Evolutionary conservation across 768 basidiomycete species (phyloP).

Genomic region (Trametes villosa): DNA sequence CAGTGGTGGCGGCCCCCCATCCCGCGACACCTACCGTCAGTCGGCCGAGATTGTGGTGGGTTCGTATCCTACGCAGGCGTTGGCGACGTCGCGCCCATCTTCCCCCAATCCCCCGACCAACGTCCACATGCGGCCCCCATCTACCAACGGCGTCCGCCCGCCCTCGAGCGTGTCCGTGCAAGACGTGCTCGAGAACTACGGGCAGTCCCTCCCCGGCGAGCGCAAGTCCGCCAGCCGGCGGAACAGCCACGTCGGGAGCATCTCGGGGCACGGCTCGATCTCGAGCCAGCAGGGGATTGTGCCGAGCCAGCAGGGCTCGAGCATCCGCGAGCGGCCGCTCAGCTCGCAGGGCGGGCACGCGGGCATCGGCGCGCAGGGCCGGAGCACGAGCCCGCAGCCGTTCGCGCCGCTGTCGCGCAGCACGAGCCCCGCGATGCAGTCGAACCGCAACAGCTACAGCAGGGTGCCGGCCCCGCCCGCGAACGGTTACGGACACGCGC

Average conservation of each 20-base stretch:
- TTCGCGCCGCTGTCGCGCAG: slow-evolving; percentile 46
- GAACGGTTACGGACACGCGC: slow-evolving; percentile 17
- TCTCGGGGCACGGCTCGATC: slow-evolving; percentile 36
- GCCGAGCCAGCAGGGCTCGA: slow-evolving; percentile 23
- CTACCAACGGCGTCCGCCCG: slow-evolving; percentile 37
- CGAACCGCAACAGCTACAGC: slow-evolving; percentile 29
- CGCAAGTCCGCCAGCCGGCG: slow-evolving; percentile 60
- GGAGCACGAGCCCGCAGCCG: slow-evolving; percentile 65
- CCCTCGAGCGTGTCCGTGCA: slow-evolving; percentile 63
- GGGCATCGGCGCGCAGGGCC: slow-evolving; percentile 80
- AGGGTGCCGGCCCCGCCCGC: slow-evolving; percentile 25
- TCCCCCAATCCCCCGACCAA: slow-evolving; percentile 79
- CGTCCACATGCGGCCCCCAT: slow-evolving; percentile 74
- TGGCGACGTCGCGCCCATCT: slow-evolving; percentile 61
- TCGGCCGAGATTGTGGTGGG: slow-evolving; percentile 84
- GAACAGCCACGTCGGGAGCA: slow-evolving; percentile 46
- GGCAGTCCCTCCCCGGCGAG: slow-evolving; percentile 89
- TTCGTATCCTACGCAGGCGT: slow-evolving; percentile 56
- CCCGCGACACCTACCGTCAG: slow-evolving; percentile 65
- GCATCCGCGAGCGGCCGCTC: slow-evolving; percentile 48
- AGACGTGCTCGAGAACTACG: slow-evolving; percentile 75
- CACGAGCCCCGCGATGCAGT: slow-evolving; percentile 49
- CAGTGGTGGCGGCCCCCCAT: slow-evolving; percentile 26
- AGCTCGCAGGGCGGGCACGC: slow-evolving; percentile 68
- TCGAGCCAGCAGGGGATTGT: slow-evolving; percentile 24